A percentile compares a stretch with the other conserved stretches of the same genome.
Conservation (phyloP, 2,329 filamentous ascomycete species). For the Aschersonia sp. region DNA sequence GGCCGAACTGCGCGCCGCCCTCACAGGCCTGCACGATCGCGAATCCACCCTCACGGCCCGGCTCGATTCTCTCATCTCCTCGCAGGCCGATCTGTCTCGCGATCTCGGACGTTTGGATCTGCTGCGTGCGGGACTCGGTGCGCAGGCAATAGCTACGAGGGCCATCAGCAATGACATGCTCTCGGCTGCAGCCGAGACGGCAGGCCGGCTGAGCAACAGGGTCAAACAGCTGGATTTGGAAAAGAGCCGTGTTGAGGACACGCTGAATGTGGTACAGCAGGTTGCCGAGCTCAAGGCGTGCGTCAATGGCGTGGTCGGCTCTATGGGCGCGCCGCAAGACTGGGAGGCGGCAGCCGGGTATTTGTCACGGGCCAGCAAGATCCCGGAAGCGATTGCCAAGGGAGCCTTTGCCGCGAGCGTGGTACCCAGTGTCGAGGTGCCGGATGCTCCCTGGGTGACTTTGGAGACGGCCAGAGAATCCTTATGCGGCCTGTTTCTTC, state of each 20-base stretch:
- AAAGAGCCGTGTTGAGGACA: conserved; percentile 82
- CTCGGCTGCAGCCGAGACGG: conserved; percentile 70
- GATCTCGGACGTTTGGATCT: conserved; percentile 81
- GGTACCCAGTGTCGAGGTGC: conserved; percentile 90
- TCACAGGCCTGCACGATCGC: conserved; percentile 60
- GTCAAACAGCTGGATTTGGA: conserved; percentile 83
- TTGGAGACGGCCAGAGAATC: conserved; percentile 79
- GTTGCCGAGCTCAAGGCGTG: conserved; percentile 95
- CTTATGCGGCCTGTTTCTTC: conserved; percentile 75
- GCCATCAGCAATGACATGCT: conserved; percentile 86
- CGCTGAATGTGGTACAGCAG: conserved; percentile 83
- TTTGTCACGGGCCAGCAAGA: conserved; percentile 65
- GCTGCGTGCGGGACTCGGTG: conserved; percentile 73
- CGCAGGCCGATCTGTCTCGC: conserved; percentile 74
- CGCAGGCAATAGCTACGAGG: conserved; percentile 72
- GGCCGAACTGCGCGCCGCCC: conserved; percentile 64
- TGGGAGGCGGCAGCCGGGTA: conserved; percentile 96
- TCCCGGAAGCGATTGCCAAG: conserved; percentile 67
- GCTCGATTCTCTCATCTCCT: conserved; percentile 63
- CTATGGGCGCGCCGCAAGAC: conserved; percentile 95
- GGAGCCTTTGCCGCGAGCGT: conserved; percentile 83
- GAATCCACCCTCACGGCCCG: conserved; percentile 62
- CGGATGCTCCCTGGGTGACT: conserved; percentile 77
- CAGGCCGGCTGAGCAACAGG: conserved; percentile 69
- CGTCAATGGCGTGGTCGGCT: conserved; percentile 83